phyloP scores from a whole-genome alignment of 345 rosid genomes.

The Viola odorata region DNA sequence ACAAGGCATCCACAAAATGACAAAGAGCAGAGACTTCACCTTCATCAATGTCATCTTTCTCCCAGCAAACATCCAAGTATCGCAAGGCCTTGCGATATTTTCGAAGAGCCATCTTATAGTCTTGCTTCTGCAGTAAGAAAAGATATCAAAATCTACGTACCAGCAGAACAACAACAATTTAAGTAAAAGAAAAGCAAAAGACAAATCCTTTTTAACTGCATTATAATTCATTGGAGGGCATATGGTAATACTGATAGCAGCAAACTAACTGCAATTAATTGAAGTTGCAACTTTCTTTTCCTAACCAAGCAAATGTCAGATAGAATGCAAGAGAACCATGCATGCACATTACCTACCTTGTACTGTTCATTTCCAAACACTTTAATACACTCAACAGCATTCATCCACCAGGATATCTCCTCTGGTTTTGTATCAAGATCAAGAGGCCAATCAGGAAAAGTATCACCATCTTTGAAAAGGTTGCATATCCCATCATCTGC shows the following conservation, averaged over 20 bases:
- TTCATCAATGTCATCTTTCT: constrained; percentile 82
- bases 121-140: constrained; percentile 50
- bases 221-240: neutral
- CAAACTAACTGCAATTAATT: too few relatives aligned
- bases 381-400: constrained; percentile 61
- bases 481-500: constrained; percentile 21
- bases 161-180: neutral
- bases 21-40: constrained; percentile 29
- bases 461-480: constrained; percentile 22
- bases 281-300: neutral
- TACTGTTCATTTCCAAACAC: constrained; percentile 59
- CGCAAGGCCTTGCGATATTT: constrained; percentile 82
- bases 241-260: too few relatives aligned
- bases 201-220: neutral
- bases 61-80: constrained; percentile 86
- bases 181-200: neutral
- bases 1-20: neutral
- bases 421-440: constrained; percentile 22
- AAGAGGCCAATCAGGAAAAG: constrained; percentile 21
- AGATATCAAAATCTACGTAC: neutral
- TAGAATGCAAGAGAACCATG: neutral
- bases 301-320: neutral
- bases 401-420: constrained; percentile 84
- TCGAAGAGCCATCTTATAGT: constrained; percentile 78
- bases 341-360: constrained; percentile 38